A percentile compares a stretch with the other conserved stretches of the same genome.
Evolutionary conservation across 106 monocot species (phyloP).

Genomic region (Acorus gramineus): DNA sequence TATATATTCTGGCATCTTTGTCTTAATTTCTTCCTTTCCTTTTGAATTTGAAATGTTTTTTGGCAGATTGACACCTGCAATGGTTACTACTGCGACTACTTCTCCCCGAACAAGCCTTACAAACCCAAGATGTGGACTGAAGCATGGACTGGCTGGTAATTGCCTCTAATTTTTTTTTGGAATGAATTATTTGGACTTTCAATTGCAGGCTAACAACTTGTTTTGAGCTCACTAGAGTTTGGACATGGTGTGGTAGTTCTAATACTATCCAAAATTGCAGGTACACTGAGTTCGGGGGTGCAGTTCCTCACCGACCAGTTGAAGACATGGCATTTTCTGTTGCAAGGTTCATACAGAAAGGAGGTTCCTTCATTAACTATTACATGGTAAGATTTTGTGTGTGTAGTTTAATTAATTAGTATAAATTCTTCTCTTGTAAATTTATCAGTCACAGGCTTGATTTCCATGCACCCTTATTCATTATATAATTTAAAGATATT

Average conservation of each 20-base stretch:
- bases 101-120: conserved; percentile 65
- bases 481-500: too few species aligned
- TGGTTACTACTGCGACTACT: conserved; percentile 81
- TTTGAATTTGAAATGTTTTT: neutral
- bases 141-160: conserved; percentile 90
- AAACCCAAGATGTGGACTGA: conserved; percentile 95
- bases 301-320: conserved; percentile 80
- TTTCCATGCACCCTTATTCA: neutral
- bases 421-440: neutral
- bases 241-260: neutral
- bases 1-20: neutral
- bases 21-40: neutral
- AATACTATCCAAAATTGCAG: conserved; percentile 19
- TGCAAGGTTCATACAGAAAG: conserved; percentile 82
- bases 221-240: too few species aligned
- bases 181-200: neutral
- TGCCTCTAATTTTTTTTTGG: neutral
- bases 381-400: conserved; percentile 61
- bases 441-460: neutral
- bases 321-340: conserved; percentile 86
- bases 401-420: neutral
- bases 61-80: conserved; percentile 89
- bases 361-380: conserved; percentile 92
- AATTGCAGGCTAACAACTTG: neutral
- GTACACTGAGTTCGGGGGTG: conserved; percentile 82